Evolutionary conservation across 768 basidiomycete genomes (phyloP), one percentile per base, ranked within the genome.

Genomic region (Symmetrospora coprosmae): DNA sequence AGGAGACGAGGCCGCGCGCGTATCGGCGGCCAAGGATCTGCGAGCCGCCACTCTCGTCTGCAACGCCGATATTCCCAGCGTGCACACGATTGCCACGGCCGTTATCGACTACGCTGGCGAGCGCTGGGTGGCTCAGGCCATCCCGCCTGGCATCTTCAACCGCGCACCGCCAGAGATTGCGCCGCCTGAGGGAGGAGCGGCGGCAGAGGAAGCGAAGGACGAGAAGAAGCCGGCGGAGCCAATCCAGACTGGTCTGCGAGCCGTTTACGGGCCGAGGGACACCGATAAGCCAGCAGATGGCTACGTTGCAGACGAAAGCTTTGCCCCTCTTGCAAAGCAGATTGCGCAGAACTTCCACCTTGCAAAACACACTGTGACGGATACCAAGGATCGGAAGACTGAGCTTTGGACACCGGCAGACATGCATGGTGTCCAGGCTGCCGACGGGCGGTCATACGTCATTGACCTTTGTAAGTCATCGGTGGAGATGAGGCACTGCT

Each of bases 71-170:
- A 62, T 75, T 50, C 71, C 73, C 19, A 71, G 71, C 11, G 52
- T 73, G 17, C 66, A 71, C 50, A 61, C 73, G 49, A 66, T 75
- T 49, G 74, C 73, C 13, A 74, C 75, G 55, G 73, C 74, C 30
- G 71, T 76, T 37, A 71, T 76, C 58, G 75, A 76, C 64, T 75
- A 70, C 73, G 67, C 66, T 33, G 75, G 75, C 17, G 70, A 73
- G 62, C 69, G 75, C 60, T 76, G 74, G 74, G 71, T 76, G 64
- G 75, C 72, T 49, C 75, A 76, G 68, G 69, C 67, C 30, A 71
- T 76, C 63, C 66, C 75, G 16, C 75, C 75, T 25, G 75, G 75
- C 30, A 72, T 76, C 56, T 75, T 75, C 71, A 69, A 67, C 33
- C 31, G 33, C 13, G 30, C 21, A 17, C 37, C 47, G 13, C 30